Conservation (phyloP, 139 green algal species). For the Deuterostichococcus epilithicus region DNA sequence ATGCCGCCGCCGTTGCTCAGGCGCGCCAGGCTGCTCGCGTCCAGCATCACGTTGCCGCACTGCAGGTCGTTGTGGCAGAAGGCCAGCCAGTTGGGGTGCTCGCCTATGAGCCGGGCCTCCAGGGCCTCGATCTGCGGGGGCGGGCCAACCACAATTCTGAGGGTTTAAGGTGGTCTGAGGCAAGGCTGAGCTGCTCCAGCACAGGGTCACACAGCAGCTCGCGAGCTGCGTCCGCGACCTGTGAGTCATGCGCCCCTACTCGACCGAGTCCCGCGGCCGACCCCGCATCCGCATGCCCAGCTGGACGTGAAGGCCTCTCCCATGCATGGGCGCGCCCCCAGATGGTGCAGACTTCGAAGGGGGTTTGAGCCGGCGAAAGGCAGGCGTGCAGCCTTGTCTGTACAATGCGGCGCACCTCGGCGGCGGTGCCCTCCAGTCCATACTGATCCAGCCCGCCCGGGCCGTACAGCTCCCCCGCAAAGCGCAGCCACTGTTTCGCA, state of each 20-base stretch:
- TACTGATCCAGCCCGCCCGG: neutral
- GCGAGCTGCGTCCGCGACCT: too few species aligned
- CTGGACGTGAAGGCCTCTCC: neutral
- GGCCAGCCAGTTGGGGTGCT: constrained; percentile 35
- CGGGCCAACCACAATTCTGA: too few species aligned
- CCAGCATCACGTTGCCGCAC: constrained; percentile 68
- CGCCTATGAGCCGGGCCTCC: constrained; percentile 7
- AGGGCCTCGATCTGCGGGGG: constrained; percentile 20
- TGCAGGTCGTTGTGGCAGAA: constrained; percentile 73
- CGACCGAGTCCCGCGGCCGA: too few species aligned
- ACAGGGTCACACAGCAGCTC: too few species aligned
- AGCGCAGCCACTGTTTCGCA: neutral
- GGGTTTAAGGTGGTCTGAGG: too few species aligned
- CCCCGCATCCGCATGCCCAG: neutral
- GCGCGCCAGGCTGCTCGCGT: neutral
- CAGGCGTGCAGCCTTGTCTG: neutral
- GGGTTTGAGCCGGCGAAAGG: too few species aligned
- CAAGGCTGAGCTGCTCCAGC: neutral
- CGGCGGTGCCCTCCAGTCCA: neutral
- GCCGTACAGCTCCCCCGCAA: neutral
- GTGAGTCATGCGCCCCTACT: too few species aligned
- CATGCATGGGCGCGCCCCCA: too few species aligned
- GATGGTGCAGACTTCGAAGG: too few species aligned
- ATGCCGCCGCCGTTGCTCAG: too few species aligned
- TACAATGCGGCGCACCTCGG: neutral